Base-by-base conservation (phyloP, 352 stramenopile genomes). In the Phytopythium boreale region DNA sequence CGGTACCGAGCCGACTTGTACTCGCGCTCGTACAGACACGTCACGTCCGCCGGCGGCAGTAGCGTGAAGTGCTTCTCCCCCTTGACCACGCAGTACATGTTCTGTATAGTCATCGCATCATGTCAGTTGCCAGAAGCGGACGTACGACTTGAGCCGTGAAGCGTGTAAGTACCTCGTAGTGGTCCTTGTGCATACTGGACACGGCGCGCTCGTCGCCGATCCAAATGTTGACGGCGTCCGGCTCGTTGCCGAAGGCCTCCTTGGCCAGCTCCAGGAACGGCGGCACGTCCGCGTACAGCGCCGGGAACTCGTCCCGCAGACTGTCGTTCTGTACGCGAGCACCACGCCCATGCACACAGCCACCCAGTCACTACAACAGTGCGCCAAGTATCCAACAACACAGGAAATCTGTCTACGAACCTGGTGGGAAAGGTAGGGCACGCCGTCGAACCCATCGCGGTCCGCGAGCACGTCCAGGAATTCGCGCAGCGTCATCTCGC, bases 131-230 rank as follows among this genome's bases (percentile, higher is more conserved):
- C 4, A 6, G 2, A 14, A 27, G 22, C 61, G 10, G n/a, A n/a
- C n/a, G n/a, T n/a, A n/a, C n/a, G n/a, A n/a, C n/a, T n/a, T n/a
- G n/a, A n/a, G n/a, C n/a, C n/a, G n/a, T n/a, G n/a, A n/a, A n/a
- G n/a, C n/a, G n/a, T n/a, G n/a, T n/a, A n/a, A n/a, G n/a, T 51
- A 92, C 86, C 80, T 99, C 96, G 63, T 98, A 99, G 69, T 98
- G 92, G 74, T 99, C 97, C 69, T 99, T 99, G 82, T 99, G 97
- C 84, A 98, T 94, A 10, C 92, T 94, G 0, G 97, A 99, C 37
- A 98, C 80, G 0, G 95, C 90, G 63, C 84, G 76, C 62, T 98
- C 92, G 70, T 99, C 96, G 9, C 97, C 97, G 65, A 99, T 98
- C 97, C 97, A 99, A 60, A 99, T 84, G 83, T 99, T 99, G 14